Conservation (phyloP, 371 early-diverging fungal genomes). For the Syncephalastrum monosporum region DNA sequence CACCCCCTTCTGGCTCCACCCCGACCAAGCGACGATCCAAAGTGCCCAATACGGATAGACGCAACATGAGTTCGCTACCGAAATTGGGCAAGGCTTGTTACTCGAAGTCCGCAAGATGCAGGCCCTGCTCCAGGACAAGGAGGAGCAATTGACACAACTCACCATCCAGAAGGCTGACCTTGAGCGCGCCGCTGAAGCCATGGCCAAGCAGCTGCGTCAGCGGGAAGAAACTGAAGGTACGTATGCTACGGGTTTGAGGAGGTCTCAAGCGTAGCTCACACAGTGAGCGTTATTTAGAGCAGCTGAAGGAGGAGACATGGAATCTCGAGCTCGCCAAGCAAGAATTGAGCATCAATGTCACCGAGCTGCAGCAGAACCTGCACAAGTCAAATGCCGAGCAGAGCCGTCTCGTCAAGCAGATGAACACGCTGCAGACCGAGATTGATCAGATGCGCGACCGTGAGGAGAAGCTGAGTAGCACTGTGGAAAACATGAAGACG, state of each 20-base stretch:
- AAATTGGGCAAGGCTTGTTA: conserved; percentile 56
- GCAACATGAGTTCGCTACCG: conserved; percentile 54
- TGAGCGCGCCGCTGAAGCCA: conserved; percentile 61
- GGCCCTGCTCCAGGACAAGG: conserved; percentile 56
- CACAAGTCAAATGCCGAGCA: conserved; percentile 57
- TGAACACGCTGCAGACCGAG: conserved; percentile 55
- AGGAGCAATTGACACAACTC: conserved; percentile 61
- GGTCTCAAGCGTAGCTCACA: not conserved
- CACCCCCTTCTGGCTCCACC: conserved; percentile 45
- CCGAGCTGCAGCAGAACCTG: conserved; percentile 55
- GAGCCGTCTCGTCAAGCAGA: conserved; percentile 55
- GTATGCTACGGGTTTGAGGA: not conserved
- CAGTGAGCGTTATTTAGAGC: conserved; percentile 23
- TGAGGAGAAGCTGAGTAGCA: conserved; percentile 57
- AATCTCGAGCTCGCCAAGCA: conserved; percentile 62
- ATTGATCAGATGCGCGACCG: conserved; percentile 64
- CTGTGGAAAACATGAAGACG: conserved; percentile 54
- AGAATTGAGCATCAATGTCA: conserved; percentile 51
- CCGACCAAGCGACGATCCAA: conserved; percentile 53
- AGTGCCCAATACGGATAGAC: conserved; percentile 47
- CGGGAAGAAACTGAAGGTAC: conserved; percentile 66
- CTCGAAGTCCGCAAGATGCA: conserved; percentile 56
- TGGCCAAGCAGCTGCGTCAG: conserved; percentile 60
- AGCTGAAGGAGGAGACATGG: conserved; percentile 63
- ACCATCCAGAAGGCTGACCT: conserved; percentile 66